These are phyloP conservation scores for Penicillium sp. DNA, from an alignment of 2,329 filamentous ascomycete species.

Conservation along the genomic window DNA sequence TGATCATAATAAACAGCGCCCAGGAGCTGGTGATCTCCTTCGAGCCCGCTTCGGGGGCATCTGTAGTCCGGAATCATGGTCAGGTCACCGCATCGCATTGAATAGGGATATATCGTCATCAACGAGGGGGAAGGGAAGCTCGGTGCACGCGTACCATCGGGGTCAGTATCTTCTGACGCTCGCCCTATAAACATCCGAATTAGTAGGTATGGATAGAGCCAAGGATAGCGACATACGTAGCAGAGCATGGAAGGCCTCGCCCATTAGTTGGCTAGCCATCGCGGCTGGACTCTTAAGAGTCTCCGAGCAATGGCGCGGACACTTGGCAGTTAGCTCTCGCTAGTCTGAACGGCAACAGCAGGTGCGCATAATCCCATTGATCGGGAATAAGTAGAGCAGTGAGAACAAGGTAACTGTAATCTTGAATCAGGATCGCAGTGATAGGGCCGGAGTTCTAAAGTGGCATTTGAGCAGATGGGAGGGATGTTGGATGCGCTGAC, in stretches of 20 bases:
- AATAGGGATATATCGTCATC: constrained; percentile 1
- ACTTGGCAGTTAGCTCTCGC: constrained; percentile 31
- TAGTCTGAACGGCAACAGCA: constrained; percentile 29
- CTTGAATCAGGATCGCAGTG: constrained; percentile 8
- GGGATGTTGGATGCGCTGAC: constrained; percentile 13
- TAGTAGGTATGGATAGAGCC: constrained; percentile 9
- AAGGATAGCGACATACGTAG: constrained; percentile 30
- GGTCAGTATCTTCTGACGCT: constrained; percentile 36
- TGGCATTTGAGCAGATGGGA: constrained; percentile 17
- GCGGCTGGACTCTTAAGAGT: constrained; percentile 16
- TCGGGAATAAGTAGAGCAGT: not conserved
- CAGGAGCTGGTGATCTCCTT: constrained; percentile 95
- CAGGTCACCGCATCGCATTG: constrained; percentile 14
- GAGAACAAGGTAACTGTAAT: constrained; percentile 2
- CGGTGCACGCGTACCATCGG: constrained; percentile 33
- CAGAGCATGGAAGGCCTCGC: constrained; percentile 32
- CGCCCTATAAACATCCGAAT: constrained; percentile 27
- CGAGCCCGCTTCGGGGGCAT: constrained; percentile 73
- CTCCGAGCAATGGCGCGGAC: constrained; percentile 20
- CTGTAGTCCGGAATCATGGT: constrained; percentile 28
- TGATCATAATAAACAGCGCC: constrained; percentile 94
- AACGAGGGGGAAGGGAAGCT: constrained; percentile 4
- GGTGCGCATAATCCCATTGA: constrained; percentile 35
- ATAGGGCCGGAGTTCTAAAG: constrained; percentile 10
- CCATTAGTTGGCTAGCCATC: constrained; percentile 37